Percentiles rank a stretch among this genome's conserved stretches.
phyloP scores from a whole-genome alignment of 495 filamentous ascomycete genomes.

The Daldinia loculata region DNA sequence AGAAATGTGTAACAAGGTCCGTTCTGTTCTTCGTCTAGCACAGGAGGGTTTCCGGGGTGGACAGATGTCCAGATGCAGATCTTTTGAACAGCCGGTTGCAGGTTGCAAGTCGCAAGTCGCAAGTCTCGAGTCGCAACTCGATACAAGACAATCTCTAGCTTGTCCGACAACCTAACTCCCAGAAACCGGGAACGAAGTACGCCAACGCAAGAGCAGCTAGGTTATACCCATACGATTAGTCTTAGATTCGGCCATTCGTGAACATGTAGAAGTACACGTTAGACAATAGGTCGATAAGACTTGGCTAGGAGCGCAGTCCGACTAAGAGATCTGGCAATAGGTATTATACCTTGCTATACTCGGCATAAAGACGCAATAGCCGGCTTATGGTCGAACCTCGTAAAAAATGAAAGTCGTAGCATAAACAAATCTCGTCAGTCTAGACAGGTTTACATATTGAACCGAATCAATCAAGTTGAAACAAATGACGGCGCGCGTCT shows the following conservation, averaged over 20 bases:
- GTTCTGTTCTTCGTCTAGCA: constrained; percentile 34
- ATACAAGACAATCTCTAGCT: constrained; percentile 33
- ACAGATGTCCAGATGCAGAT: constrained; percentile 44
- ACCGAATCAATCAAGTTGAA: constrained; percentile 16
- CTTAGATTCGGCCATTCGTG: neutral
- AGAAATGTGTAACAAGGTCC: constrained; percentile 30
- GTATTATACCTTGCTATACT: constrained; percentile 15
- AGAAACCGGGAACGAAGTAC: constrained; percentile 1
- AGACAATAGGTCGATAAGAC: neutral
- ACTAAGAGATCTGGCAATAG: constrained; percentile 10
- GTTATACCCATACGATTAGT: constrained; percentile 14
- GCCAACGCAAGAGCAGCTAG: neutral
- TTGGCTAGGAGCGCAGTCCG: constrained; percentile 8
- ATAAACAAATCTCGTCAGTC: constrained; percentile 12
- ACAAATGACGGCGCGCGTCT: constrained; percentile 5
- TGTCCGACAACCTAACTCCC: constrained; percentile 26
- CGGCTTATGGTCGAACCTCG: neutral
- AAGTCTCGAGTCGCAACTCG: constrained; percentile 28
- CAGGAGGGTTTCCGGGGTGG: constrained; percentile 31
- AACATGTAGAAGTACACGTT: constrained; percentile 10
- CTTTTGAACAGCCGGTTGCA: constrained; percentile 22
- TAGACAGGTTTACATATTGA: constrained; percentile 21
- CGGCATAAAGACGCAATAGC: neutral
- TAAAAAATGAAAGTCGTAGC: neutral
- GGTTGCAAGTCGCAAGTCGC: constrained; percentile 9